Evolutionary conservation across 768 basidiomycete genomes (phyloP).

Genomic region (Podaxis mareebaensis): DNA sequence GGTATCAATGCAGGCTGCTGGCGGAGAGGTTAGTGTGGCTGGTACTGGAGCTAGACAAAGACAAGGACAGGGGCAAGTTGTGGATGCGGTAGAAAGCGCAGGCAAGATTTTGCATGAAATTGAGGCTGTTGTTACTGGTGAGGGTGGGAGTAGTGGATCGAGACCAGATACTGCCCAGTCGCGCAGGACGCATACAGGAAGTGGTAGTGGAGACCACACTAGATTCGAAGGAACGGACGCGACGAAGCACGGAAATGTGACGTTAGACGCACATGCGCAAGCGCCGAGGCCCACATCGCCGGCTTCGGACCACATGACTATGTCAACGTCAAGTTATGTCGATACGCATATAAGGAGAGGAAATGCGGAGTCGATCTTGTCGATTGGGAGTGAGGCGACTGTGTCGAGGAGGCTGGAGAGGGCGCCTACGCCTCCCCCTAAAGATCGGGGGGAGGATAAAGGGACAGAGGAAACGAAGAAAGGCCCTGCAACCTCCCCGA

Average conservation of each 20-base stretch:
- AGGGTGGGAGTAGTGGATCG: slow-evolving; percentile 22
- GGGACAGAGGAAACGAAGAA: slow-evolving; percentile 18
- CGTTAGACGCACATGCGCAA: not conserved
- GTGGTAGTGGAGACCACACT: not conserved
- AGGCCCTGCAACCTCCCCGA: not conserved
- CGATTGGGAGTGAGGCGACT: slow-evolving; percentile 40
- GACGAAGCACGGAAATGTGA: not conserved
- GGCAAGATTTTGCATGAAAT: slow-evolving; percentile 42
- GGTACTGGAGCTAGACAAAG: slow-evolving; percentile 23
- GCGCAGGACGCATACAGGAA: not conserved
- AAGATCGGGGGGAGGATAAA: slow-evolving; percentile 17
- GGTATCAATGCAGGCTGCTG: slow-evolving; percentile 49
- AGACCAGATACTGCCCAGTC: not conserved
- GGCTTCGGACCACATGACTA: not conserved
- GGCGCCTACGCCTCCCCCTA: slow-evolving; percentile 29
- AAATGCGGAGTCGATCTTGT: slow-evolving; percentile 42
- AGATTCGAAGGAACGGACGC: not conserved
- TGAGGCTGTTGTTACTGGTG: slow-evolving; percentile 32
- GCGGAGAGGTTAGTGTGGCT: slow-evolving; percentile 43
- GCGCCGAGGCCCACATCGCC: not conserved
- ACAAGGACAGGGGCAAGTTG: not conserved
- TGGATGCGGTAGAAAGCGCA: slow-evolving; percentile 31
- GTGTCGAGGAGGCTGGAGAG: slow-evolving; percentile 35
- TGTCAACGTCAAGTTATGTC: slow-evolving; percentile 26
- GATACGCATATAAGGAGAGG: slow-evolving; percentile 31